Conservation (phyloP, 257 asterid species). For the Eucommia ulmoides region DNA sequence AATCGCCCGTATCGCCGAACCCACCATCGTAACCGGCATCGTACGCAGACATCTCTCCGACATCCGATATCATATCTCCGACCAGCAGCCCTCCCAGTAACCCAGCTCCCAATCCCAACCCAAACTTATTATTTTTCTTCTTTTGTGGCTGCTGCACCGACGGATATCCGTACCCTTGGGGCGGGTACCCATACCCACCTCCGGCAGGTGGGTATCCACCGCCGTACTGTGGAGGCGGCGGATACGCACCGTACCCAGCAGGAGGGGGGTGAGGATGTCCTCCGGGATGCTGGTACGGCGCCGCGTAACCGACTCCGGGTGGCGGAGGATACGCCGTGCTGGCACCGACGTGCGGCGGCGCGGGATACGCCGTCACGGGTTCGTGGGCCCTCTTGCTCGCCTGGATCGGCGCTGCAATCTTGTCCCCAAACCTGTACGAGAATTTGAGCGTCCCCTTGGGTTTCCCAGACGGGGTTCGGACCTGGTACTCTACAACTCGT, state of each 20-base stretch:
- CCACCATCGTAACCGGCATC: constrained; percentile 22
- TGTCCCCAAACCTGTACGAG: not conserved
- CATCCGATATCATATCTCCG: constrained; percentile 64
- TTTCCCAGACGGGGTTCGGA: not conserved
- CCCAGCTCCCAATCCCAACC: constrained; percentile 84
- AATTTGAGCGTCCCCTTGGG: not conserved
- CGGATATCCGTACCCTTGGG: too few species aligned
- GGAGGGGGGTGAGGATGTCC: not conserved
- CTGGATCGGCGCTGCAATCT: not conserved
- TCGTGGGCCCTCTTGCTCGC: too few species aligned
- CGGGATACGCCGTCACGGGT: too few species aligned
- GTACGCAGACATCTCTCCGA: constrained; percentile 27
- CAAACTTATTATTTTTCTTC: constrained; percentile 45
- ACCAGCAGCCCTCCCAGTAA: constrained; percentile 78
- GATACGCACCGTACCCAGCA: not conserved
- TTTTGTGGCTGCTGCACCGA: constrained; percentile 18
- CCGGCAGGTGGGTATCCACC: constrained; percentile 15
- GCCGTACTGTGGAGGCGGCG: constrained; percentile 7
- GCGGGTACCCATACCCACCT: not conserved
- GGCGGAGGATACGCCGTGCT: not conserved
- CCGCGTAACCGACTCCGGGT: not conserved
- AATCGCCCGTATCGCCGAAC: too few species aligned
- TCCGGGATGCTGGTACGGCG: not conserved
- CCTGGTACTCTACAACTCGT: not conserved
- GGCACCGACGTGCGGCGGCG: too few species aligned